Evolutionary conservation across 148 eudicot species (phyloP).

Genomic region (Mesembryanthemum crystallinum): DNA sequence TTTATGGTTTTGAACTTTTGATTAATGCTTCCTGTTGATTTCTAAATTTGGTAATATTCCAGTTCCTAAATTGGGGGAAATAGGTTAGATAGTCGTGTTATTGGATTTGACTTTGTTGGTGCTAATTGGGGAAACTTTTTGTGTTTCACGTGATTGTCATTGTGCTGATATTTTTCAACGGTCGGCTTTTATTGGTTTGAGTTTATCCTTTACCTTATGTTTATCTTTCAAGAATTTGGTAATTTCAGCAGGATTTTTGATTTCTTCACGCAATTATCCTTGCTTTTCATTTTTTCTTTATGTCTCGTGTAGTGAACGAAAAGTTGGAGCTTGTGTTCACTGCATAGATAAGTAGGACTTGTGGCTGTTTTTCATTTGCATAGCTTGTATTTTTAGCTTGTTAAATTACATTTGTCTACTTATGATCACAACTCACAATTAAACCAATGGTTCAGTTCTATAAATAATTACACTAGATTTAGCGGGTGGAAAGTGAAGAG

Average conservation of each 20-base stretch:
- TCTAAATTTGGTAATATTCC: not conserved
- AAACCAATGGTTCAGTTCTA: not conserved
- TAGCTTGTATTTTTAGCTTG: not conserved
- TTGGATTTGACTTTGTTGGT: not conserved
- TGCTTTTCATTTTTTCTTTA: slow-evolving; percentile 5
- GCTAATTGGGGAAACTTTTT: slow-evolving; percentile 8
- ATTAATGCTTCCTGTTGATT: not conserved
- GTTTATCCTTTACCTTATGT: not conserved
- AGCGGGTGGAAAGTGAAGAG: not conserved
- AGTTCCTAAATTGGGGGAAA: slow-evolving; percentile 16
- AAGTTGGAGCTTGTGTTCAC: slow-evolving; percentile 1
- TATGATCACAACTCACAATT: not conserved
- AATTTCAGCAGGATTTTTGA: not conserved
- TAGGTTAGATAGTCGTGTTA: not conserved
- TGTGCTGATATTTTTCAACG: not conserved
- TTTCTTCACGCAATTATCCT: slow-evolving; percentile 26
- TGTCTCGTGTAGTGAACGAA: not conserved
- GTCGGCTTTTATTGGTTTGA: slow-evolving; percentile 4
- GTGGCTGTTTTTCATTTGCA: not conserved
- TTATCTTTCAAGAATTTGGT: not conserved
- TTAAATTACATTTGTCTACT: not conserved
- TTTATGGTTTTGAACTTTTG: not conserved
- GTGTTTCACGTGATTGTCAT: slow-evolving; percentile 27
- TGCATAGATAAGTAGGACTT: not conserved
- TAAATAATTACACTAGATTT: not conserved